Conservation (phyloP, 805 yeast genomes). For the Metschnikowia continentalis region DNA sequence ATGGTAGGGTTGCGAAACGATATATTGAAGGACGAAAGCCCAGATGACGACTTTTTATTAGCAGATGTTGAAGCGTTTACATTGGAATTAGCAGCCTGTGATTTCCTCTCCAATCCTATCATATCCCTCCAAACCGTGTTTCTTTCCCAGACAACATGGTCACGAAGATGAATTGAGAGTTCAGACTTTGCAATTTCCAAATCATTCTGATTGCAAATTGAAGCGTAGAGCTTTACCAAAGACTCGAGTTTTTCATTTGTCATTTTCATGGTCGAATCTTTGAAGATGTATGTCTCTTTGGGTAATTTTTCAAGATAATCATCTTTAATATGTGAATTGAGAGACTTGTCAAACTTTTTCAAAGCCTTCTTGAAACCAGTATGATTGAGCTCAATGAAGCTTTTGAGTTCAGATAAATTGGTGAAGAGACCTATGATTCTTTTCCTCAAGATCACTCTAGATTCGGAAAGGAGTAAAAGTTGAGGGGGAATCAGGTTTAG, state of each 20-base stretch:
- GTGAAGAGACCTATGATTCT: conserved; percentile 43
- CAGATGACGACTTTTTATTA: conserved; percentile 10
- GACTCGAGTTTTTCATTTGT: conserved; percentile 32
- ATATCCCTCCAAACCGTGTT: conserved; percentile 55
- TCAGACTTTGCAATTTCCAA: conserved; percentile 48
- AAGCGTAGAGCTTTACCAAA: conserved; percentile 28
- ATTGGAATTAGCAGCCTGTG: conserved; percentile 59
- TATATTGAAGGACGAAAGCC: conserved; percentile 13
- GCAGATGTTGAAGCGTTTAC: not conserved
- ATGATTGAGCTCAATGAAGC: conserved; percentile 47
- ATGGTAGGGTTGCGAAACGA: conserved; percentile 24
- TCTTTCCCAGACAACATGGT: conserved; percentile 54
- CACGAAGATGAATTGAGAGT: conserved; percentile 52
- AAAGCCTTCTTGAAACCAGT: conserved; percentile 52
- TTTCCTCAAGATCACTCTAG: conserved; percentile 45
- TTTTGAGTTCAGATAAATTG: conserved; percentile 45
- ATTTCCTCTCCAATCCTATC: conserved; percentile 68
- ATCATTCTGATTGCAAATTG: conserved; percentile 34
- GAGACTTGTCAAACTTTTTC: conserved; percentile 51
- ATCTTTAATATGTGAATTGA: conserved; percentile 41
- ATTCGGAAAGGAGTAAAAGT: conserved; percentile 34
- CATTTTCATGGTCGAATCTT: conserved; percentile 25
- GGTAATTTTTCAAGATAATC: conserved; percentile 46
- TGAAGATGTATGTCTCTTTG: conserved; percentile 36
- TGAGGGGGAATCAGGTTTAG: conserved; percentile 16